Conservation (phyloP, 345 rosid genomes). For the Toxicodendron radicans region DNA sequence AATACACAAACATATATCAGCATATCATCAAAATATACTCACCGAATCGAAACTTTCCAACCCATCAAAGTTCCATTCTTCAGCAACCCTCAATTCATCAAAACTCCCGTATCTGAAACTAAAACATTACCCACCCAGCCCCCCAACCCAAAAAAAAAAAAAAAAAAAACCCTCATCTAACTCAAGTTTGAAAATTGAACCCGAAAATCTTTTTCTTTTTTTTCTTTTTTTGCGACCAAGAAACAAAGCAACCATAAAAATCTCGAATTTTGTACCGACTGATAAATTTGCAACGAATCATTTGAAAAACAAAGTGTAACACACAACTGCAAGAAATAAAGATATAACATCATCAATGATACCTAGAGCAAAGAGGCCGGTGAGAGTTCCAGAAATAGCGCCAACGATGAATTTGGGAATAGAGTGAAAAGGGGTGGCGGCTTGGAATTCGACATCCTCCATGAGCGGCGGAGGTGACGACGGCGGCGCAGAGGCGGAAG, state of each 20-base stretch:
- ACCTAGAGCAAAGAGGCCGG: slow-evolving; percentile 74
- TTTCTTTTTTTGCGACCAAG: not conserved
- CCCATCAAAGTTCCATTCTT: not conserved
- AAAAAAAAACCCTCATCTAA: not conserved
- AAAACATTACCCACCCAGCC: not conserved
- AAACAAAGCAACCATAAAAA: too few species aligned
- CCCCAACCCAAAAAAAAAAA: not conserved
- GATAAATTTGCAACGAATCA: not conserved
- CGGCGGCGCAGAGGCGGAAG: slow-evolving; percentile 5
- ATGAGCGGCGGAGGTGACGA: slow-evolving; percentile 26
- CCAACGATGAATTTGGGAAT: slow-evolving; percentile 50
- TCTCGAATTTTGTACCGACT: too few species aligned
- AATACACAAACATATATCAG: not conserved
- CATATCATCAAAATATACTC: not conserved
- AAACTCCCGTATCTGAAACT: not conserved
- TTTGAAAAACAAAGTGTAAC: not conserved
- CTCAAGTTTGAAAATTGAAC: not conserved
- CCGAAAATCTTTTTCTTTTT: not conserved
- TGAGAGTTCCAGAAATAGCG: slow-evolving; percentile 60
- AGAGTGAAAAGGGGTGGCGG: slow-evolving; percentile 32
- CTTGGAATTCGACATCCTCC: slow-evolving; percentile 33
- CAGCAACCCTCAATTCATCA: not conserved
- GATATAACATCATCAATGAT: not conserved
- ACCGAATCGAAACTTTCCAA: not conserved
- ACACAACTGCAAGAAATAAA: not conserved